Evolutionary conservation across 306 rosid genomes (phyloP), one percentile per base, ranked within the genome.

Genomic region (Senna tora): DNA sequence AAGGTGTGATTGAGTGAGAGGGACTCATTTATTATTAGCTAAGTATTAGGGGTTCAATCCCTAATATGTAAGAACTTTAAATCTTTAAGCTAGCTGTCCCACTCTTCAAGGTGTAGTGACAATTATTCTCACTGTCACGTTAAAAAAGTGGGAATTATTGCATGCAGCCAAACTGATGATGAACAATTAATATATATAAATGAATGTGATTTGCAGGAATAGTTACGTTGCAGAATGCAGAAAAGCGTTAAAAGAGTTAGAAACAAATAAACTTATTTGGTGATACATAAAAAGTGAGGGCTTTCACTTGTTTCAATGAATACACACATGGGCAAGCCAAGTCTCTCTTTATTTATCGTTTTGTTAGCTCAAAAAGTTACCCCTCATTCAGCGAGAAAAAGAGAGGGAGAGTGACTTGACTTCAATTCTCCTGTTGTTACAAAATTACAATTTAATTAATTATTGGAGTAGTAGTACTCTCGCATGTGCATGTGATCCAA

Each of bases 261-360:
- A 60, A 60, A 16, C 13, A 60, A 60, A 16, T 17, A 61, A 61
- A 61, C 19, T 49, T 54, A 38, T 39, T 72, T 60, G 5, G 69
- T 61, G 38, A 72, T 46, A n/a, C 68, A 30, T 28, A 52, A 49
- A 73, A 66, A 67, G 46, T 30, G 32, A 34, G 63, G 60, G 52
- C 21, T 78, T 81, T 84, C 81, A 30, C 74, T 69, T 60, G 59
- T 74, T 81, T 81, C 79, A 67, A 75, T 67, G 52, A 66, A 51
- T 67, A 67, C 46, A 57, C 72, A n/a, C n/a, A n/a, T n/a, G 30
- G 1, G 3, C 30, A 45, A 70, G 38, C 67, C 73, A 75, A 38
- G 10, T 60, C 49, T 28, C 77, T 74, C n/a, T n/a, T n/a, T n/a
- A n/a, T n/a, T 72, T 67, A 50, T 41, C 70, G 20, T 76, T 76